phyloP scores from a whole-genome alignment of 1,139 yeast species.

The Blastobotrys malaysiensis region DNA sequence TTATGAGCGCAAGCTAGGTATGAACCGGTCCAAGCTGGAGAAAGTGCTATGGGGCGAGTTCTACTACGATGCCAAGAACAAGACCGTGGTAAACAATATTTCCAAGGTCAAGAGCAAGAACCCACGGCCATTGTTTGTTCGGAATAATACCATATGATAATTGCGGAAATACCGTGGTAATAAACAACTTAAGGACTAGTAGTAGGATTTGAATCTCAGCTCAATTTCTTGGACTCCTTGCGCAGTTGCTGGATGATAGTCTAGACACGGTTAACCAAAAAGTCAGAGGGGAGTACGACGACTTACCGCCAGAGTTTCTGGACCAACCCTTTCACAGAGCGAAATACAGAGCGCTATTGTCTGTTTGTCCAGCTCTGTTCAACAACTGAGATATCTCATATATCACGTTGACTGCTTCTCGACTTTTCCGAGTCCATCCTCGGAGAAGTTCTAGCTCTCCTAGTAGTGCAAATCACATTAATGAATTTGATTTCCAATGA shows the following conservation, averaged over 20 bases:
- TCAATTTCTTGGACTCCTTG: background rate
- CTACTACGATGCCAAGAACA: conserved; percentile 99
- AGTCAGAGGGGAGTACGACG: background rate
- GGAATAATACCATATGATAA: too few species aligned
- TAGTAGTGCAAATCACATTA: too few species aligned
- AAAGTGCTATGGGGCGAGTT: conserved; percentile 99
- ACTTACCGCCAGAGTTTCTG: conserved; percentile 27
- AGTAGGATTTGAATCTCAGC: too few species aligned
- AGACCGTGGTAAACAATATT: too few species aligned
- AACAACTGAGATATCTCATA: conserved; percentile 29
- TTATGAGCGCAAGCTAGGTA: conserved; percentile 99
- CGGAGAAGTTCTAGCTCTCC: background rate
- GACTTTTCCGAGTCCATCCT: conserved; percentile 3
- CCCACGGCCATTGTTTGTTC: too few species aligned
- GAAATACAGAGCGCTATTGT: conserved; percentile 25
- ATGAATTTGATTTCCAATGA: too few species aligned
- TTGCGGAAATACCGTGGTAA: too few species aligned
- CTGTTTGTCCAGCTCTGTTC: conserved; percentile 26
- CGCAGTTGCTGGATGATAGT: background rate
- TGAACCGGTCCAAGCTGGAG: conserved; percentile 96
- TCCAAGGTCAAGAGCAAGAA: too few species aligned
- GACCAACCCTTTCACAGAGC: conserved; percentile 26
- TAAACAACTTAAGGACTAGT: too few species aligned
- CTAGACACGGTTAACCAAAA: background rate
- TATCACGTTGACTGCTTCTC: conserved; percentile 22